Evolutionary conservation across 805 yeast genomes (phyloP).

Genomic region (Metschnikowia koreensis): DNA sequence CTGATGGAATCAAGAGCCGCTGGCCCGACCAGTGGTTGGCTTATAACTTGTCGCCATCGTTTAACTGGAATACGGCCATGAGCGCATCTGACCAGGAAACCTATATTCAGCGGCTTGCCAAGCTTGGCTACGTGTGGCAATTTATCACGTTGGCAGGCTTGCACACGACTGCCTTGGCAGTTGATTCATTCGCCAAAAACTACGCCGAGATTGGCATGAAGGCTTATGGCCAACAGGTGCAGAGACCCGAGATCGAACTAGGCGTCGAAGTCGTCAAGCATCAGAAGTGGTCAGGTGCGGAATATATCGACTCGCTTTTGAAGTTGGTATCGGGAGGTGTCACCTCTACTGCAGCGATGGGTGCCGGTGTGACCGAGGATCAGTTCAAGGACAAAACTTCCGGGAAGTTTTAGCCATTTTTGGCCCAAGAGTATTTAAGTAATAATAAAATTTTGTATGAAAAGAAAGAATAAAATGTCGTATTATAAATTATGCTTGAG

Average conservation of each 20-base stretch:
- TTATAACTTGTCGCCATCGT: conserved; percentile 93
- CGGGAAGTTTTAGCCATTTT: conserved; percentile 18
- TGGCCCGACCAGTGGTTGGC: conserved; percentile 95
- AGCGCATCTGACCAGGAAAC: conserved; percentile 81
- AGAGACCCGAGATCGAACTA: conserved; percentile 79
- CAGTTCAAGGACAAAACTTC: conserved; percentile 62
- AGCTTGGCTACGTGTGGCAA: conserved; percentile 95
- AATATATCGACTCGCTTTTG: conserved; percentile 86
- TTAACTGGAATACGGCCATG: conserved; percentile 98
- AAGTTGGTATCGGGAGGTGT: conserved; percentile 93
- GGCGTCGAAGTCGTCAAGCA: conserved; percentile 96
- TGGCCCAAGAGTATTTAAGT: neutral
- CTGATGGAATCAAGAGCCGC: conserved; percentile 79
- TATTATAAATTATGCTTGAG: too few relatives aligned
- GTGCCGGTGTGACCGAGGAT: conserved; percentile 96
- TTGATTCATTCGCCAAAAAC: conserved; percentile 77
- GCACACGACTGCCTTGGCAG: conserved; percentile 92
- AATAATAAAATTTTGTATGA: neutral
- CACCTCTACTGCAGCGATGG: conserved; percentile 96
- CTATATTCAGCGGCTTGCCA: conserved; percentile 79
- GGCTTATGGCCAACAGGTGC: conserved; percentile 88
- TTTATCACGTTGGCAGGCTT: conserved; percentile 96
- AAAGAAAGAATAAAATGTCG: neutral
- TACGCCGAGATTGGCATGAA: conserved; percentile 86
- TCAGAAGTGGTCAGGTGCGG: conserved; percentile 99